Conservation (phyloP, 2,329 filamentous ascomycete genomes). For the Aspergillus fumigatiaffinis region DNA sequence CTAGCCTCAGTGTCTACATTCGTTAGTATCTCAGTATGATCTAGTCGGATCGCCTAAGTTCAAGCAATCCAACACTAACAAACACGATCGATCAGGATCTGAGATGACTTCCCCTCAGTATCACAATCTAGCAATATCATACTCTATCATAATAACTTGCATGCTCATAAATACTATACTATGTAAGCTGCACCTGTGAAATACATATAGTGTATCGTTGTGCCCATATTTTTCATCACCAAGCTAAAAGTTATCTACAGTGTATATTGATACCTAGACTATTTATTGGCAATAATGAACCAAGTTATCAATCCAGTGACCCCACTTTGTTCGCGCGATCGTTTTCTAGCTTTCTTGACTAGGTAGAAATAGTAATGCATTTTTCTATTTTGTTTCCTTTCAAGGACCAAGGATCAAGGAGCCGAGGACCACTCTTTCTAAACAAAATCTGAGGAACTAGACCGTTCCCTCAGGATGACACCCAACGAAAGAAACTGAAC, state of each 20-base stretch:
- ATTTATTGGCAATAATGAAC: background rate
- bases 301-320: background rate
- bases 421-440: background rate
- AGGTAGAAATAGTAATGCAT: background rate
- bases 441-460: background rate
- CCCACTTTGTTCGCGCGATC: background rate
- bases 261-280: background rate
- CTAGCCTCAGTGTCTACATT: too few relatives aligned
- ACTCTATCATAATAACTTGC: too few relatives aligned
- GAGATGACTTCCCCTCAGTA: background rate
- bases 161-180: too few relatives aligned
- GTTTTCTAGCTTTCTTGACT: background rate
- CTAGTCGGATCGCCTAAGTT: background rate
- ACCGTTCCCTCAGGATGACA: background rate
- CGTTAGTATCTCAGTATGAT: background rate
- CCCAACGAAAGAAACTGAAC: background rate
- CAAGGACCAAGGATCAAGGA: background rate
- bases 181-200: too few relatives aligned
- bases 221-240: background rate
- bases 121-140: background rate
- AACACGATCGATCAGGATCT: background rate
- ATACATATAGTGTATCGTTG: background rate
- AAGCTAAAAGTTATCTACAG: background rate
- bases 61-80: background rate
- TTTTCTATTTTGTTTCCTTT: background rate